Evolutionary conservation across 169 alveolate genomes (phyloP), one percentile per base, ranked within the genome.

Genomic region (Plasmodium berghei): DNA sequence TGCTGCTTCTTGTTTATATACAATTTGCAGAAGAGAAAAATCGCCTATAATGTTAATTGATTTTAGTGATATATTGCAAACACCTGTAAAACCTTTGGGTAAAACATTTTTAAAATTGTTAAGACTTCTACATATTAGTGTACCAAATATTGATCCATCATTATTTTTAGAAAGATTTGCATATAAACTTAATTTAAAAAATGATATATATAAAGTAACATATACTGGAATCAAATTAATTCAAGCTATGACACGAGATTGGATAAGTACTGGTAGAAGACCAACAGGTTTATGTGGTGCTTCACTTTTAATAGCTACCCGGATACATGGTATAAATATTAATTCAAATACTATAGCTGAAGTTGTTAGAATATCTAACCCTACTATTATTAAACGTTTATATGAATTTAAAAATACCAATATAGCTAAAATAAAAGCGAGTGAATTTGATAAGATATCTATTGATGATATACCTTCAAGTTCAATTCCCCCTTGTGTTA

Each of bases 201-300:
- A 97, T 45, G 98, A 98, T 72, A 93, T 97, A 4, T 96, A 96
- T 62, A 90, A 93, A 52, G 98, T 99, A 24, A 98, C 98, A 20
- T 95, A 95, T 40, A 98, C 99, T 24, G 99, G 99, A 0, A 95
- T 96, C 34, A 95, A 99, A 46, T 93, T 99, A n/a, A 95, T 99
- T 12, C 99, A 99, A 94, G 99, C 96, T 58, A 96, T 99, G 99
- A 95, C 96, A 83, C 91, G 99, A 48, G 99, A 98, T 92, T 99
- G 99, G 99, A 97, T 99, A 22, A 80, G 95, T 80, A 97, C 99
- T 8, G 99, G 99, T 9, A 95, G 99, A 87, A 95, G 99, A 75
- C 99, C 99, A 1, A 95, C 98, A 34, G 99, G 99, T 20, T 95
- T 99, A 42, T 98, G 99, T 92, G 99, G 99, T n/a, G 99, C 99